Conservation (phyloP, 2,329 filamentous ascomycete species). For the Dothiorella sarmentorum region DNA sequence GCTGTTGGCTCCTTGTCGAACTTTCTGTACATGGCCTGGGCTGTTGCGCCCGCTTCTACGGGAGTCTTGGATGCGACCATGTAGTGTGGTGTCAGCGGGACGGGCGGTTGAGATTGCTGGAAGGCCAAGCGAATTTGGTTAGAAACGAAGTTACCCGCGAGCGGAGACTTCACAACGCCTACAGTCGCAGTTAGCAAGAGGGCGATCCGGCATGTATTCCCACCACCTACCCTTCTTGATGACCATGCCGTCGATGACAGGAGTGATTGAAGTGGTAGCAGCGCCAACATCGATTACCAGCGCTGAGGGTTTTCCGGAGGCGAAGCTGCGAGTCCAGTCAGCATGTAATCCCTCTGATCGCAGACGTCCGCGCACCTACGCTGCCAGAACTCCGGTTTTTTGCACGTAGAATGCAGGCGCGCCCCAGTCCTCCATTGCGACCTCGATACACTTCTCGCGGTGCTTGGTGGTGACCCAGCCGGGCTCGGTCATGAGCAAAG, state of each 20-base stretch:
- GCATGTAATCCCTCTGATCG: neutral
- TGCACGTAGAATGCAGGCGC: conserved; percentile 92
- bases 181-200: neutral
- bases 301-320: conserved; percentile 87
- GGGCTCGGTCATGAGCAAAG: conserved; percentile 88
- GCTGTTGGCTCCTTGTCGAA: conserved; percentile 61
- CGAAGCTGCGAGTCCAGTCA: conserved; percentile 55
- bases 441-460: conserved; percentile 89
- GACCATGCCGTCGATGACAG: conserved; percentile 91
- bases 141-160: conserved; percentile 87
- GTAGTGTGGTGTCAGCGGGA: conserved; percentile 79
- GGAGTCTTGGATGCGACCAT: conserved; percentile 82
- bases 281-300: conserved; percentile 91
- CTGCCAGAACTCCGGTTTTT: conserved; percentile 81
- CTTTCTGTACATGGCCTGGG: conserved; percentile 70
- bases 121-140: conserved; percentile 82
- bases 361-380: conserved; percentile 44
- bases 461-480: conserved; percentile 87
- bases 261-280: conserved; percentile 81
- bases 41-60: conserved; percentile 79
- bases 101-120: conserved; percentile 61
- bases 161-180: conserved; percentile 77
- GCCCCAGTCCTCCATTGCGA: conserved; percentile 96
- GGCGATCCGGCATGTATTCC: neutral
- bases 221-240: conserved; percentile 63